Evolutionary conservation across 108 stramenopile genomes (phyloP).

Genomic region (Fistulifera pelliculosa): DNA sequence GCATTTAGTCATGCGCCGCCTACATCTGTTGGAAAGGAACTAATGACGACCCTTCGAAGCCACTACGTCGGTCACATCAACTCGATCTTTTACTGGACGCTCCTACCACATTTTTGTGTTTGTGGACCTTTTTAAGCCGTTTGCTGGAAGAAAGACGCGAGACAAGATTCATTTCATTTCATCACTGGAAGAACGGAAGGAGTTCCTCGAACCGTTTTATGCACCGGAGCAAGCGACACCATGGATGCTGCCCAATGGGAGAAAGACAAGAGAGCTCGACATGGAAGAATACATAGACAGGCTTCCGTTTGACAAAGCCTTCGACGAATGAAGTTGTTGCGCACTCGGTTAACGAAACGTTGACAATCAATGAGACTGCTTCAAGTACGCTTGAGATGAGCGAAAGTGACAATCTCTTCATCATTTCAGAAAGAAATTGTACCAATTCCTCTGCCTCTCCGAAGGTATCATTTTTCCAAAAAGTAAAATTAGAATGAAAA

Average conservation of each 20-base stretch:
- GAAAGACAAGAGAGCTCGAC: slow-evolving; percentile 15
- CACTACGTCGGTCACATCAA: slow-evolving; percentile 33
- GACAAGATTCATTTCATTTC: slow-evolving; percentile 24
- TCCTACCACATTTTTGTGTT: slow-evolving; percentile 19
- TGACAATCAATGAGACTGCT: too few species aligned
- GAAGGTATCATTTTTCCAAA: too few species aligned
- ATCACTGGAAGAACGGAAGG: background rate
- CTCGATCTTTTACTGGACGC: slow-evolving; percentile 27
- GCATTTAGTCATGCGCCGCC: slow-evolving; percentile 23
- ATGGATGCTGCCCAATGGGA: slow-evolving; percentile 28
- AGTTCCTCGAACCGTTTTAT: background rate
- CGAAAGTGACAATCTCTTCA: too few species aligned
- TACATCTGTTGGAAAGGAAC: slow-evolving; percentile 16
- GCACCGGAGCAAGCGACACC: slow-evolving; percentile 8
- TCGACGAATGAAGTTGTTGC: slow-evolving; percentile 7
- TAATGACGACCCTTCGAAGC: slow-evolving; percentile 21
- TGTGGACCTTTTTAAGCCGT: slow-evolving; percentile 34
- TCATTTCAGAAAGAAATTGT: too few species aligned
- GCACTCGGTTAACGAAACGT: too few species aligned
- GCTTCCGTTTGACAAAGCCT: slow-evolving; percentile 10
- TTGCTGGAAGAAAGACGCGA: slow-evolving; percentile 19
- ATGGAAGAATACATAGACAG: slow-evolving; percentile 16
- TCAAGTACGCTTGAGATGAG: too few species aligned
- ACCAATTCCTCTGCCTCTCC: too few species aligned
- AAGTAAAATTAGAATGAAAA: too few species aligned